These are phyloP conservation scores for Pulveroboletus sp. DNA, from an alignment of 768 basidiomycete species.

Conservation along the genomic window DNA sequence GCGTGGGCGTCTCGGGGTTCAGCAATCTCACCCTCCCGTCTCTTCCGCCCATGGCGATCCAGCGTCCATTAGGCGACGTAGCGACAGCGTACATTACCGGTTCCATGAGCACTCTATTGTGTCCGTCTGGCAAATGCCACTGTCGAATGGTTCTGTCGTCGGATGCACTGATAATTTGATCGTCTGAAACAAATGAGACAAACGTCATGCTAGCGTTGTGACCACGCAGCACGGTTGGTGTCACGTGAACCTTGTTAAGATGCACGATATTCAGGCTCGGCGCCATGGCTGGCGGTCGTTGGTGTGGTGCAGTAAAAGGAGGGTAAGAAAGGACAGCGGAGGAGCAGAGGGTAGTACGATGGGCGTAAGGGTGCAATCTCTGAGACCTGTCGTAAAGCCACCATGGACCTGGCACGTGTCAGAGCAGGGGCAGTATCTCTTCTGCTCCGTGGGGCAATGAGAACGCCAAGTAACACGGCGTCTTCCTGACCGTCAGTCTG, in stretches of 20 bases:
- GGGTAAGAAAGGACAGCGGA: too few species aligned
- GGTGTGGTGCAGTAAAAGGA: too few species aligned
- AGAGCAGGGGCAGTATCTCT: too few species aligned
- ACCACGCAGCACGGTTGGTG: conserved; percentile 9
- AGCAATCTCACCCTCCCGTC: conserved; percentile 14
- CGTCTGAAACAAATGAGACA: conserved; percentile 16
- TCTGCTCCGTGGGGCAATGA: too few species aligned
- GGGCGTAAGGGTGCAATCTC: too few species aligned
- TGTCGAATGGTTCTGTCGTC: conserved; percentile 15
- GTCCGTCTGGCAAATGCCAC: conserved; percentile 10
- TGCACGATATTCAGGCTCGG: neutral
- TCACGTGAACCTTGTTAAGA: neutral
- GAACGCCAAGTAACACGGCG: too few species aligned
- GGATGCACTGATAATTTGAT: conserved; percentile 17
- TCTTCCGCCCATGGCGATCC: conserved; percentile 16
- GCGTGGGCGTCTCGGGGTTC: neutral
- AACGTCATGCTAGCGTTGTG: conserved; percentile 10
- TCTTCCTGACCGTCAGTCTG: too few species aligned
- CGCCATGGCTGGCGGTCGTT: neutral
- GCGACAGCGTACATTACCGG: conserved; percentile 1
- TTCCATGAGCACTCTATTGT: conserved; percentile 3
- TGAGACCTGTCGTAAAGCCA: too few species aligned
- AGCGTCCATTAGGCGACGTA: conserved; percentile 6
- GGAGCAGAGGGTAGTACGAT: too few species aligned
- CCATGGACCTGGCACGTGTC: too few species aligned